Base-by-base conservation (phyloP, 2,329 filamentous ascomycete species). In the Metarhizium humberi region DNA sequence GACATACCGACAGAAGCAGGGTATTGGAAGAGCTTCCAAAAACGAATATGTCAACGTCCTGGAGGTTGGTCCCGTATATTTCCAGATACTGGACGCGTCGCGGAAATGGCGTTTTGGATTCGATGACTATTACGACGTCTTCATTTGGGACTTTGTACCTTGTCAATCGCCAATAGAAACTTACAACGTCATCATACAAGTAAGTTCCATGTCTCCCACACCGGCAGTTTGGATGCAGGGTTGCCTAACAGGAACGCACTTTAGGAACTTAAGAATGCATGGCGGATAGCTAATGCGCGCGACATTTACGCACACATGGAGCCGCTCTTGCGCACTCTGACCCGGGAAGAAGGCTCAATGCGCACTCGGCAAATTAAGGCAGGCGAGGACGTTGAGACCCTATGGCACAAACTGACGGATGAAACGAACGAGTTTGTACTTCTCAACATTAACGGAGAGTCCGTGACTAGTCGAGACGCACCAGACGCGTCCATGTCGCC, bases 51-150 rank as follows among this genome's bases (percentile, higher is more conserved):
- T 51, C 1, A 61, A 62, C 3, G 8, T 61, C 1, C 20, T 67
- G 10, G 61, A 62, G 8, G 55, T 66, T 0, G 65, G 63, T 5
- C 62, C 60, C 2, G 46, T 56, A 0, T 67, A 63, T 30, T 66
- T 66, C 46, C 56, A 58, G 36, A 49, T 64, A 60, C 62, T 58
- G 0, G 60, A 67, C 25, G 16, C 16, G 14, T n/a, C 63, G 6
- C 56, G 64, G 25, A 54, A 66, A 52, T 67, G 62, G 65, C 60
- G 60, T 0, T 64, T 66, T 43, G 57, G 60, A 2, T 67, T 67
- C 32, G 43, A 63, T 2, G 64, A 67, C 47, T 66, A 64, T 30
- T 66, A 66, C 20, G 64, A 67, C 43, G 56, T 67, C 20, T 66
- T 57, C 25, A 61, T 67, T 34, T 67, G 64, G 63, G 61, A 64